Conservation (phyloP, 2,329 filamentous ascomycete species). For the Trichoderma sp. region DNA sequence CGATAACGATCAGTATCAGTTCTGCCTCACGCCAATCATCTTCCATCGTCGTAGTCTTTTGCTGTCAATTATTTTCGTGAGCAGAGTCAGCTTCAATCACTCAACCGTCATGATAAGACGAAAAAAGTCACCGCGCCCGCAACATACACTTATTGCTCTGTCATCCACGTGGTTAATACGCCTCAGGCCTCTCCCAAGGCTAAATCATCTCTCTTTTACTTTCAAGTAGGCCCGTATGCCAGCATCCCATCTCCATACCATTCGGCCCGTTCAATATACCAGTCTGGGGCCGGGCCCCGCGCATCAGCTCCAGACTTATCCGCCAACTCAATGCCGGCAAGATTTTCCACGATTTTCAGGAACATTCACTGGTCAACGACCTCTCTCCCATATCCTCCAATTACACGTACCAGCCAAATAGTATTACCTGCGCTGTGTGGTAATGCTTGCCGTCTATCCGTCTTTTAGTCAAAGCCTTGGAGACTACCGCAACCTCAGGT, state of each 20-base stretch:
- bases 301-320: slow-evolving; percentile 13
- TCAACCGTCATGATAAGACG: neutral
- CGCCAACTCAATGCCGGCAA: slow-evolving; percentile 10
- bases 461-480: neutral
- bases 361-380: neutral
- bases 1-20: neutral
- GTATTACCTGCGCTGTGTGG: neutral
- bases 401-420: neutral
- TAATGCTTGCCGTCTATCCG: slow-evolving; percentile 17
- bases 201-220: neutral
- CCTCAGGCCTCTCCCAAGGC: neutral
- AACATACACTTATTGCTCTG: neutral
- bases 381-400: neutral
- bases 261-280: slow-evolving; percentile 26
- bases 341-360: slow-evolving; percentile 15
- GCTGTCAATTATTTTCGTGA: slow-evolving; percentile 2
- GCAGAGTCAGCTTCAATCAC: neutral
- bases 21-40: neutral
- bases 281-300: slow-evolving; percentile 15
- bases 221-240: slow-evolving; percentile 23
- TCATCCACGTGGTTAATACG: neutral
- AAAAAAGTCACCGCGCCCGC: neutral
- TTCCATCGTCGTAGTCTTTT: neutral
- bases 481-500: neutral
- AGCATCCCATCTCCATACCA: slow-evolving; percentile 18